Percentiles rank a stretch among this genome's conserved stretches.
phyloP scores from a whole-genome alignment of 148 eudicot genomes.

The Salicornia ramosissima region DNA sequence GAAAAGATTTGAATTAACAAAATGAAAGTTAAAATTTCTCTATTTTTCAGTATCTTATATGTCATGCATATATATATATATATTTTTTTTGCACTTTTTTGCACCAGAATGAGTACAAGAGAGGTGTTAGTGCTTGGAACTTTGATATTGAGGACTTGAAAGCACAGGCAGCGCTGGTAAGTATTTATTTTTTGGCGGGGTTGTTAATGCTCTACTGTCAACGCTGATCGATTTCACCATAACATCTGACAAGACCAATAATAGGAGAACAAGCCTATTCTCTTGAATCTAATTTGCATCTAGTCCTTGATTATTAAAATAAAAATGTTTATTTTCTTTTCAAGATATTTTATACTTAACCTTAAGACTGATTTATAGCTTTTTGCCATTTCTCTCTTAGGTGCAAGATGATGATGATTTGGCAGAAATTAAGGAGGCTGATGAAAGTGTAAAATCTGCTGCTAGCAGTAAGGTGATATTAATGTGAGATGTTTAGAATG shows the following conservation, averaged over 20 bases:
- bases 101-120: slow-evolving; percentile 85
- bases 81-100: slow-evolving; percentile 10
- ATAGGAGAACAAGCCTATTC: background rate
- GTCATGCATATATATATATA: background rate
- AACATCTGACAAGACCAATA: background rate
- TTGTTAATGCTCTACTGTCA: background rate
- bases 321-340: background rate
- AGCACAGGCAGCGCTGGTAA: slow-evolving; percentile 85
- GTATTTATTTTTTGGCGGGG: slow-evolving; percentile 18
- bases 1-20: background rate
- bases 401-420: slow-evolving; percentile 81
- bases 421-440: slow-evolving; percentile 61
- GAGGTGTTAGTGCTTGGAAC: slow-evolving; percentile 99
- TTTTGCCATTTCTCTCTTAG: slow-evolving; percentile 32
- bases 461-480: slow-evolving; percentile 44
- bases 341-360: background rate
- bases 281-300: too few species aligned
- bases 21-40: background rate
- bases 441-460: slow-evolving; percentile 43
- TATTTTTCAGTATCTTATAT: background rate
- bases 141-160: slow-evolving; percentile 90
- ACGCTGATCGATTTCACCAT: background rate
- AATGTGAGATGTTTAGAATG: background rate
- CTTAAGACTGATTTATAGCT: slow-evolving; percentile 13
- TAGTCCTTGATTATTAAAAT: too few species aligned